Percentiles rank a stretch among this genome's conserved stretches.
Conservation (phyloP, 2,329 filamentous ascomycete genomes). For the Colletotrichum sp. region DNA sequence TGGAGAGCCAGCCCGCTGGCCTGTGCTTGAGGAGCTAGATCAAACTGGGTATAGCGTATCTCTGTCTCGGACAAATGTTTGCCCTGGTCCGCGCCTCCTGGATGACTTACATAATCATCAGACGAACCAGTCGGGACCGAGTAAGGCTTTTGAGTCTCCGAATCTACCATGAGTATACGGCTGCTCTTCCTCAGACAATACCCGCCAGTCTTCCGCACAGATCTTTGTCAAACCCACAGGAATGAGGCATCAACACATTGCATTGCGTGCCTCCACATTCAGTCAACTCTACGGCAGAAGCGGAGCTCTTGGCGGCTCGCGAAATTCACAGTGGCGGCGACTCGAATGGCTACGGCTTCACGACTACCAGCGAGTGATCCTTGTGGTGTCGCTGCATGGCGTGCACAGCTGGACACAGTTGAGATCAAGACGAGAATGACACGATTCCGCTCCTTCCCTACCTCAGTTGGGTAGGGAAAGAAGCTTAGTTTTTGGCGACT, state of each 20-base stretch:
- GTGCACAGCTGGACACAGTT: conserved; percentile 9
- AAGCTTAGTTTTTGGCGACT: conserved; percentile 12
- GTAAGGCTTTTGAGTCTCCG: not conserved
- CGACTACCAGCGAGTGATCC: conserved; percentile 1
- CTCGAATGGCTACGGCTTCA: not conserved
- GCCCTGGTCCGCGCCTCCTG: accelerated
- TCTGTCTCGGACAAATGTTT: not conserved
- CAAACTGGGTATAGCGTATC: not conserved
- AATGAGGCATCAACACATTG: not conserved
- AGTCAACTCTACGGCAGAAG: not conserved
- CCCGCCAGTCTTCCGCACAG: not conserved
- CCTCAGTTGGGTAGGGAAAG: not conserved
- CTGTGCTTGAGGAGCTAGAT: not conserved
- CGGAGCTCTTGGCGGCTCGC: not conserved
- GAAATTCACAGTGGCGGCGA: not conserved
- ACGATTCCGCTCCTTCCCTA: not conserved
- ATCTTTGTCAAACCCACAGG: not conserved
- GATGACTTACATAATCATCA: not conserved
- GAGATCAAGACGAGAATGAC: conserved; percentile 6
- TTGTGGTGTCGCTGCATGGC: conserved; percentile 6
- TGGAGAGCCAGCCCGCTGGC: not conserved
- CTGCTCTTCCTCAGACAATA: not conserved
- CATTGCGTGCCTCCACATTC: conserved; percentile 1
- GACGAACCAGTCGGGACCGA: not conserved
- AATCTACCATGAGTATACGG: not conserved